These are phyloP conservation scores for Mortierella sp. DNA, from an alignment of 371 early-diverging fungal genomes.

Conservation along the genomic window DNA sequence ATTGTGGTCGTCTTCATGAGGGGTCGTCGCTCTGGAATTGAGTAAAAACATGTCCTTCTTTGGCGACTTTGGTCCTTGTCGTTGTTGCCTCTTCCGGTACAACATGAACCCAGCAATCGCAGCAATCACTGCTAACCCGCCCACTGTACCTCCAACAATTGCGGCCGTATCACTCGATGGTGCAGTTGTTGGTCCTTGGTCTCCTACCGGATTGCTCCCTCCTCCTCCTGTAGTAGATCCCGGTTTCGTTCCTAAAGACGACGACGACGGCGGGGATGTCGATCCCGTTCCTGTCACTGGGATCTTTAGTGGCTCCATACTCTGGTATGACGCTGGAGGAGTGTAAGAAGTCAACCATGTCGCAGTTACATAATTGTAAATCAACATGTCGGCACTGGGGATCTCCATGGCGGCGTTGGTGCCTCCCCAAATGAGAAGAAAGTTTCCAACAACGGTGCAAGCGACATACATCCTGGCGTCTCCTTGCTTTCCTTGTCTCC, in stretches of 20 bases:
- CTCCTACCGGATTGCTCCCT: background rate
- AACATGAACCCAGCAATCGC: background rate
- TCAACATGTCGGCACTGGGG: background rate
- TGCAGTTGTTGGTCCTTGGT: background rate
- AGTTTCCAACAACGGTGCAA: background rate
- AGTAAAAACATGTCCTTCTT: background rate
- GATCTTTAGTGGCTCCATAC: background rate
- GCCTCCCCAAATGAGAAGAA: background rate
- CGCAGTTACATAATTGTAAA: background rate
- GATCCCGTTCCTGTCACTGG: background rate
- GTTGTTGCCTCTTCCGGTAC: background rate
- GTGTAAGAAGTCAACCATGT: background rate
- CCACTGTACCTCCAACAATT: background rate
- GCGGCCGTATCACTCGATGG: background rate
- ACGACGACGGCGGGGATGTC: background rate
- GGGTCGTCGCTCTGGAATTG: background rate
- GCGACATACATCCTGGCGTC: background rate
- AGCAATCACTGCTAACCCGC: background rate
- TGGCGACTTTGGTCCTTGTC: background rate
- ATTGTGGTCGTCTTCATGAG: background rate
- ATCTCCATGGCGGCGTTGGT: background rate
- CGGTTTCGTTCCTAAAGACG: background rate
- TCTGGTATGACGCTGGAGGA: background rate
- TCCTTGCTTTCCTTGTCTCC: background rate
- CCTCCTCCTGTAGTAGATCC: background rate